Evolutionary conservation across 768 basidiomycete species (phyloP).

Genomic region (Lactarius indigo): DNA sequence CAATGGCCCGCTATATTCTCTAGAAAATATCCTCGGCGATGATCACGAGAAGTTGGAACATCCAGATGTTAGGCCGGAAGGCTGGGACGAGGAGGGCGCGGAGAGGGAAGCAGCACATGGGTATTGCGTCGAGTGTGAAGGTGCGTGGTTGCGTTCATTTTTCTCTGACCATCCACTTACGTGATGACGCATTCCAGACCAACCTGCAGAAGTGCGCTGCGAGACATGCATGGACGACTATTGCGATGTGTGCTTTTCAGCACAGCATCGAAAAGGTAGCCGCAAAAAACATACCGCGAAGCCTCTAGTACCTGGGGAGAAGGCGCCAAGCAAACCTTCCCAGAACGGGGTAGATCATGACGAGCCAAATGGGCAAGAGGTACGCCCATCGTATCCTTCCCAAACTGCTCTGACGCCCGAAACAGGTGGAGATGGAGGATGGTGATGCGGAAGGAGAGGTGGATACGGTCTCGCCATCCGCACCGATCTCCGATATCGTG

Average conservation of each 20-base stretch:
- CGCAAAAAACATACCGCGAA: constrained; percentile 61
- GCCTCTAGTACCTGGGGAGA: constrained; percentile 35
- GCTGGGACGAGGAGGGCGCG: constrained; percentile 66
- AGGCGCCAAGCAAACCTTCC: constrained; percentile 25
- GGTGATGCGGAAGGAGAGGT: constrained; percentile 37
- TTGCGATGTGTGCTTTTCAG: constrained; percentile 83
- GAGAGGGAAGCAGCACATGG: constrained; percentile 51
- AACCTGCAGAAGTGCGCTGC: constrained; percentile 74
- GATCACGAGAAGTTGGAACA: constrained; percentile 64
- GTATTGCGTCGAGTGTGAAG: constrained; percentile 84
- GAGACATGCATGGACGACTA: constrained; percentile 68
- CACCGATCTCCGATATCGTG: constrained; percentile 35
- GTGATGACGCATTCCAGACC: constrained; percentile 47
- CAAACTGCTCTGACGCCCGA: constrained; percentile 12
- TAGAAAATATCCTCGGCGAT: constrained; percentile 66
- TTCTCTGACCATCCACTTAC: neutral
- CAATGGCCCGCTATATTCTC: constrained; percentile 43
- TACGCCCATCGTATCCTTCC: constrained; percentile 22
- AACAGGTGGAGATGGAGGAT: constrained; percentile 40
- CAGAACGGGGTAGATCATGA: constrained; percentile 25
- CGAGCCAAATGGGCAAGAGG: constrained; percentile 27
- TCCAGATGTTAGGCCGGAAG: constrained; percentile 43
- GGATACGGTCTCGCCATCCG: constrained; percentile 28
- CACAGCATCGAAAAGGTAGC: constrained; percentile 80
- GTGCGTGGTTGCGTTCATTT: constrained; percentile 38